These are phyloP conservation scores for Globisporangium cystogenes DNA, from an alignment of 352 stramenopile species.

Conservation along the genomic window DNA sequence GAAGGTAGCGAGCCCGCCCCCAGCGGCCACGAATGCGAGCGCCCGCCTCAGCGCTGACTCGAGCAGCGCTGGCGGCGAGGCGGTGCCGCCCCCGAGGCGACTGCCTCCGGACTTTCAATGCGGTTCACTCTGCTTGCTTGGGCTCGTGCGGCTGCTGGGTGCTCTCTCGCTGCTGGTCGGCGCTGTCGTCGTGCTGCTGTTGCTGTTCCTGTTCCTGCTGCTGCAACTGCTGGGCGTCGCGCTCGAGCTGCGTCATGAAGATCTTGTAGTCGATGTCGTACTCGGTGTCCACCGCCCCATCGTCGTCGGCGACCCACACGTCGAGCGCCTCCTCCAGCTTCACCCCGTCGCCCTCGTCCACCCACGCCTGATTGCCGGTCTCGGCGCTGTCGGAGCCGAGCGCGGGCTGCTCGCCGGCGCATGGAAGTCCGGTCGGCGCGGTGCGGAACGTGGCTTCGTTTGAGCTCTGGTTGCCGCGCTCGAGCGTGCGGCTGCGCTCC, in stretches of 20 bases:
- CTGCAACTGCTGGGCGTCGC: conserved; percentile 13
- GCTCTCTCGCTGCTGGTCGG: background rate
- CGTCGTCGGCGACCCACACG: conserved; percentile 16
- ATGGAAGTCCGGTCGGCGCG: background rate
- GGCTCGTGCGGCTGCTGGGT: conserved; percentile 7
- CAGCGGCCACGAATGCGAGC: background rate
- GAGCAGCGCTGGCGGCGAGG: background rate
- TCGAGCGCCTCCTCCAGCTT: conserved; percentile 10
- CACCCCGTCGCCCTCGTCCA: background rate
- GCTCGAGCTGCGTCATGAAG: conserved; percentile 49
- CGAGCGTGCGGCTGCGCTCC: background rate
- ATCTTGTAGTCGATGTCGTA: conserved; percentile 76
- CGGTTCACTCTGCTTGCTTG: background rate
- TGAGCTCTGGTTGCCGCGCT: background rate
- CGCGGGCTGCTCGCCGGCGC: background rate
- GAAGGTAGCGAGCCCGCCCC: background rate
- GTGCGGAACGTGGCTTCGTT: conserved; percentile 16
- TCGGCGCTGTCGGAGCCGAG: no score
- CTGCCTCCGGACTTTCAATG: no score
- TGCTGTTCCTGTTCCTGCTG: conserved; percentile 13
- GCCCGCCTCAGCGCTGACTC: background rate
- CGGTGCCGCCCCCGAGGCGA: background rate
- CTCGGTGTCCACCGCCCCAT: conserved; percentile 36
- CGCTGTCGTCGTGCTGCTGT: background rate
- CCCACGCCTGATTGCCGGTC: background rate